Evolutionary conservation across 805 yeast genomes (phyloP).

Genomic region (Diddensiella caesifluorescens): DNA sequence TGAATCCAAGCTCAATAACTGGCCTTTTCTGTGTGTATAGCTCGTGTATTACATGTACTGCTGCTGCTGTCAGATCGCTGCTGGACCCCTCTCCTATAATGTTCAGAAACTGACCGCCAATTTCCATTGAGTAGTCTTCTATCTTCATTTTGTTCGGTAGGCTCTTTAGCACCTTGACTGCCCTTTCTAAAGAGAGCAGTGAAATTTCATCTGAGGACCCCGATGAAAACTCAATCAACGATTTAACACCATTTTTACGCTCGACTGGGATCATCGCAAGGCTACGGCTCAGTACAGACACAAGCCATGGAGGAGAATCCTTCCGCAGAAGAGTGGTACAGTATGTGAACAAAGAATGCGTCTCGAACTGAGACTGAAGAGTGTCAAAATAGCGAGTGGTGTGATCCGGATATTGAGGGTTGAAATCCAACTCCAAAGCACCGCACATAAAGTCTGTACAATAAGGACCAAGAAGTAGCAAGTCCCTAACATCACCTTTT

Average conservation of each 20-base stretch:
- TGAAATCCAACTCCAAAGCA: slow-evolving; percentile 25
- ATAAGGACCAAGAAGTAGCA: slow-evolving; percentile 28
- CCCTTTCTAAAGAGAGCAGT: slow-evolving; percentile 59
- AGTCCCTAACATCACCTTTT: slow-evolving; percentile 28
- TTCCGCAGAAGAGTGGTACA: slow-evolving; percentile 55
- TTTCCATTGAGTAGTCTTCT: slow-evolving; percentile 46
- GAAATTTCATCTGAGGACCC: slow-evolving; percentile 72
- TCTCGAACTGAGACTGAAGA: slow-evolving; percentile 30
- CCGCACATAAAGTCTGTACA: slow-evolving; percentile 27
- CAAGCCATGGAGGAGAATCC: slow-evolving; percentile 43
- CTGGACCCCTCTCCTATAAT: slow-evolving; percentile 50
- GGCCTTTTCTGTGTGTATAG: slow-evolving; percentile 31
- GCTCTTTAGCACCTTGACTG: slow-evolving; percentile 57
- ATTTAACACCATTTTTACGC: slow-evolving; percentile 63
- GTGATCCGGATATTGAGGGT: slow-evolving; percentile 14
- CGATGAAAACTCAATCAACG: slow-evolving; percentile 68
- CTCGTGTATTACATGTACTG: slow-evolving; percentile 48
- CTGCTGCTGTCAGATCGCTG: slow-evolving; percentile 41
- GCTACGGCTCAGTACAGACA: slow-evolving; percentile 41
- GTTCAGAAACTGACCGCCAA: slow-evolving; percentile 61
- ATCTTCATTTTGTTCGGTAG: slow-evolving; percentile 52
- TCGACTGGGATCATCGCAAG: slow-evolving; percentile 51
- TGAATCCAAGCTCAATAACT: slow-evolving; percentile 45
- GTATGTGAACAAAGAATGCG: slow-evolving; percentile 59
- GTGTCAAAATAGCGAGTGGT: slow-evolving; percentile 1